A percentile compares a stretch with the other conserved stretches of the same genome.
Conservation (phyloP, 345 rosid genomes). For the Eutrema japonicum region DNA sequence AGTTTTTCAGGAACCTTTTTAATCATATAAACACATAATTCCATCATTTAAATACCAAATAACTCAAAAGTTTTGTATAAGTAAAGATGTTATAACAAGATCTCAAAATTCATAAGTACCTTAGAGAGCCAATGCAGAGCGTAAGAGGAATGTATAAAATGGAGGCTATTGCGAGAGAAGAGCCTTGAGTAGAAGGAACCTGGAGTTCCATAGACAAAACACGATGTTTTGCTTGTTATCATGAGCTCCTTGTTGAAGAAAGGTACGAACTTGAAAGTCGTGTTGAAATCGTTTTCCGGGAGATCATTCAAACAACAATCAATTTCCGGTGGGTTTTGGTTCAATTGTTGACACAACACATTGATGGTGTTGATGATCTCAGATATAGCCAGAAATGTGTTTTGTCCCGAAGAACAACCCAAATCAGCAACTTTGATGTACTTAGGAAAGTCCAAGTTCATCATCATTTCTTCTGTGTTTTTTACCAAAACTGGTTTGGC, state of each 20-base stretch:
- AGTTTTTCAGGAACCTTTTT: slow-evolving; percentile 36
- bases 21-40: no score
- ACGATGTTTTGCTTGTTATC: neutral
- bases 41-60: no score
- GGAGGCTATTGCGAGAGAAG: slow-evolving; percentile 13
- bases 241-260: neutral
- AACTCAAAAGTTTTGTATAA: no score
- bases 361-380: slow-evolving; percentile 2
- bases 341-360: neutral
- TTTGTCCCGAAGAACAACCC: slow-evolving; percentile 11
- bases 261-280: slow-evolving; percentile 5
- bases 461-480: neutral
- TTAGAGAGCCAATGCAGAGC: slow-evolving; percentile 13
- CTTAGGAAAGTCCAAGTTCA: slow-evolving; percentile 4
- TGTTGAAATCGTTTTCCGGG: neutral
- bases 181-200: slow-evolving; percentile 13
- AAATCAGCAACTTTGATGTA: slow-evolving; percentile 1
- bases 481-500: neutral
- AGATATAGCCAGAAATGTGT: neutral
- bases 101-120: neutral
- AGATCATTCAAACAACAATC: slow-evolving; percentile 16
- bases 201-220: neutral
- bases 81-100: no score
- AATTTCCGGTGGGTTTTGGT: neutral
- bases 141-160: slow-evolving; percentile 1